Evolutionary conservation across 2,329 filamentous ascomycete species (phyloP).

Genomic region (Cephalotrichum gorgonifer): DNA sequence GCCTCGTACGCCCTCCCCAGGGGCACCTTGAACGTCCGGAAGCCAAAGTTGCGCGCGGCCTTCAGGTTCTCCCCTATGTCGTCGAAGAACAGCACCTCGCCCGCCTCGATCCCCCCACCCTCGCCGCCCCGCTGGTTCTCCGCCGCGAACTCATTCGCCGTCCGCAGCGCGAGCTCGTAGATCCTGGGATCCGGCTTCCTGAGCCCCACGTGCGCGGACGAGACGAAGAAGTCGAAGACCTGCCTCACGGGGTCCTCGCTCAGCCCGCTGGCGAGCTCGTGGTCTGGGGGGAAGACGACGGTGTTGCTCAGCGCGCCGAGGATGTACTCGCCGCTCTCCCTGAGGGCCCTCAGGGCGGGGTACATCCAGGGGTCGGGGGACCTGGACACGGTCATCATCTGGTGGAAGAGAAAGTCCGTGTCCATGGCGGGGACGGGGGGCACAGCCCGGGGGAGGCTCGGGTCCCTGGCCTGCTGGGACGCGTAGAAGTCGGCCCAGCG

Average conservation of each 20-base stretch:
- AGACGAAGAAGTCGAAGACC: conserved; percentile 80
- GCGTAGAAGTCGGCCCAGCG: conserved; percentile 61
- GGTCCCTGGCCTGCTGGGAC: conserved; percentile 29
- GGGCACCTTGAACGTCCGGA: conserved; percentile 75
- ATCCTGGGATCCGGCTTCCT: conserved; percentile 79
- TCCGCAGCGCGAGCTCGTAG: conserved; percentile 62
- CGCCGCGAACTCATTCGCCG: conserved; percentile 52
- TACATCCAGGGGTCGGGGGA: conserved; percentile 78
- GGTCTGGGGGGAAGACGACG: conserved; percentile 68
- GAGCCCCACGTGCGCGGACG: conserved; percentile 75
- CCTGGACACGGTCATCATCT: conserved; percentile 73
- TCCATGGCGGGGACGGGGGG: conserved; percentile 66
- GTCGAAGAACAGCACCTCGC: conserved; percentile 78
- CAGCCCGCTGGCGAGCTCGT: conserved; percentile 38
- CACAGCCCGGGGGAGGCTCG: conserved; percentile 24
- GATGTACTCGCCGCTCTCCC: conserved; percentile 53
- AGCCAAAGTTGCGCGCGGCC: conserved; percentile 61
- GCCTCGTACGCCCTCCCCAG: conserved; percentile 71
- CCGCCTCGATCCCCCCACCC: conserved; percentile 38
- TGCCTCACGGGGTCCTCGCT: conserved; percentile 46
- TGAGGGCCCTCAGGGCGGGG: conserved; percentile 64
- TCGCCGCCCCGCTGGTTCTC: conserved; percentile 18
- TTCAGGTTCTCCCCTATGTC: conserved; percentile 93
- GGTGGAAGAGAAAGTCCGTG: conserved; percentile 70
- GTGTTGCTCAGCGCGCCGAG: conserved; percentile 86